These are phyloP conservation scores for Isatis tinctoria DNA, from an alignment of 345 rosid genomes.

Conservation along the genomic window DNA sequence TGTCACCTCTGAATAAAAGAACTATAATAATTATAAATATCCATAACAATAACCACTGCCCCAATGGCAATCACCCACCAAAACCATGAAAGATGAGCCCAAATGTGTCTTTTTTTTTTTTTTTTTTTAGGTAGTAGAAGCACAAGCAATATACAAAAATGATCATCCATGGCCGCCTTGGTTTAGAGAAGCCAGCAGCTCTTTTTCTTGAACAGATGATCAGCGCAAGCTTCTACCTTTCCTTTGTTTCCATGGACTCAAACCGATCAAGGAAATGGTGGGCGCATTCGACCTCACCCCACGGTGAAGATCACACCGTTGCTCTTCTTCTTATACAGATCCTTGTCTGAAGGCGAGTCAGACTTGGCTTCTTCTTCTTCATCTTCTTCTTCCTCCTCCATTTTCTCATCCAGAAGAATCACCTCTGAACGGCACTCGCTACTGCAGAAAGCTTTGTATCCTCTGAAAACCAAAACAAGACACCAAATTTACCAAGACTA, in stretches of 20 bases:
- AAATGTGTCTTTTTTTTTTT: neutral
- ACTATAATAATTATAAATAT: slow-evolving; percentile 6
- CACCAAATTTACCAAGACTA: neutral
- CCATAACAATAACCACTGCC: slow-evolving; percentile 3
- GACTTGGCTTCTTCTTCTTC: neutral
- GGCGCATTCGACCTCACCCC: neutral
- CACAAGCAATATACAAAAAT: slow-evolving; percentile 34
- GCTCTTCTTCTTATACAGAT: slow-evolving; percentile 21
- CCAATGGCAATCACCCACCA: slow-evolving; percentile 15
- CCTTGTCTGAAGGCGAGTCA: slow-evolving; percentile 18
- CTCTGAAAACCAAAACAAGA: slow-evolving; percentile 42
- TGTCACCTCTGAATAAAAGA: slow-evolving; percentile 1
- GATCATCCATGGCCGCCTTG: slow-evolving; percentile 36
- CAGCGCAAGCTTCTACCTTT: slow-evolving; percentile 29
- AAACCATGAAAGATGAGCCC: slow-evolving; percentile 27
- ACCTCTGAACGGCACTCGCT: slow-evolving; percentile 53
- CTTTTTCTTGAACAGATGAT: slow-evolving; percentile 26
- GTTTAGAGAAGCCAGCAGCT: slow-evolving; percentile 30
- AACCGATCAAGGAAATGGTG: slow-evolving; percentile 15
- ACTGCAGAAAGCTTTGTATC: slow-evolving; percentile 87
- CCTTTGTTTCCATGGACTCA: slow-evolving; percentile 22
- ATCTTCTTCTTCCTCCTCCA: slow-evolving; percentile 25
- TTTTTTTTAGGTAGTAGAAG: slow-evolving; percentile 12
- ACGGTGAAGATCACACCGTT: slow-evolving; percentile 14
- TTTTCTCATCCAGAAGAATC: slow-evolving; percentile 51